These are phyloP conservation scores for Acanthochlamys bracteata DNA, from an alignment of 106 monocot genomes.

Conservation along the genomic window DNA sequence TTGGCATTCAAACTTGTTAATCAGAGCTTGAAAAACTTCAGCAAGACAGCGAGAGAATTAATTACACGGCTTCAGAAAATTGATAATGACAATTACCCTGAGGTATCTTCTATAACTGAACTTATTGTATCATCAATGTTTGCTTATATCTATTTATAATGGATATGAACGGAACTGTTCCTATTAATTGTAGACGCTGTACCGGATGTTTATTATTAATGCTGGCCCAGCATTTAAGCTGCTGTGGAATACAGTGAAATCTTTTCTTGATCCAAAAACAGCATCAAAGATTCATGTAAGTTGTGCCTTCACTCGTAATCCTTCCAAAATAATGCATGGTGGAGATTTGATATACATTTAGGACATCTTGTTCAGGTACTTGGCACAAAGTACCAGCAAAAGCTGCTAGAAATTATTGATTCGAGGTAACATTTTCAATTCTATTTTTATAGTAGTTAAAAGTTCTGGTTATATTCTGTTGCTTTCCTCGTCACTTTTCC, in stretches of 20 bases:
- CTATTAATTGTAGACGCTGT: conserved; percentile 39
- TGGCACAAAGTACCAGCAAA: conserved; percentile 12
- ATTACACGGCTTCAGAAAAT: conserved; percentile 10
- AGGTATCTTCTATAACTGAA: not conserved
- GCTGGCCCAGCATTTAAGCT: conserved; percentile 29
- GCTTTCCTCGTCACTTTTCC: not conserved
- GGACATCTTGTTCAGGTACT: conserved; percentile 5
- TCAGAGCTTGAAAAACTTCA: conserved; percentile 7
- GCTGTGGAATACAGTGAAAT: conserved; percentile 8
- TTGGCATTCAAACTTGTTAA: not conserved
- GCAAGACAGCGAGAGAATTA: conserved; percentile 4
- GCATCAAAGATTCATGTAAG: conserved; percentile 60
- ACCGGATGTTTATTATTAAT: conserved; percentile 78
- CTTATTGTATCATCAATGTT: too few species aligned
- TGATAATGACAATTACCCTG: conserved; percentile 4
- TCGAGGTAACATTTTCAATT: conserved; percentile 2
- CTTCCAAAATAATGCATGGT: not conserved
- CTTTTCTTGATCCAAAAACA: conserved; percentile 21
- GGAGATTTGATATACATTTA: too few species aligned
- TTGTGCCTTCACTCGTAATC: not conserved
- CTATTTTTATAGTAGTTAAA: not conserved
- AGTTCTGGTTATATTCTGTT: not conserved
- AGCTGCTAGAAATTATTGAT: conserved; percentile 19
- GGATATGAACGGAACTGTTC: too few species aligned
- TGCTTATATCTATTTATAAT: too few species aligned